Evolutionary conservation across 345 rosid genomes (phyloP).

Genomic region (Moricandia moricandioides): DNA sequence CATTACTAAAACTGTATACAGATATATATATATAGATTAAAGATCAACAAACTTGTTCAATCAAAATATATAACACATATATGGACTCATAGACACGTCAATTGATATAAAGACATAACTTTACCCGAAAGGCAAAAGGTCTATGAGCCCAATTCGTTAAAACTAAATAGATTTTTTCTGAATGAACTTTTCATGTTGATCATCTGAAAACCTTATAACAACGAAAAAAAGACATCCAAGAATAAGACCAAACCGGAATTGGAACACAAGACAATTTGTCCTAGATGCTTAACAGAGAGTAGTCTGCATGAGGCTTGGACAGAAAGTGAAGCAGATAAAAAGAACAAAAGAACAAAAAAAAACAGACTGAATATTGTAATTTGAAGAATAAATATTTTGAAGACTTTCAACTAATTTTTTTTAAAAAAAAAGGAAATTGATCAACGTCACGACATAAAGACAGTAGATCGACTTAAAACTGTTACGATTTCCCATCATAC

Average conservation of each 20-base stretch:
- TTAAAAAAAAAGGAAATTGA: background rate
- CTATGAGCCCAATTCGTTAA: background rate
- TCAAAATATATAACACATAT: conserved; percentile 1
- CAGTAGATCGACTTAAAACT: conserved; percentile 18
- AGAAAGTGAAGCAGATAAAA: background rate
- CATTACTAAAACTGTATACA: conserved; percentile 1
- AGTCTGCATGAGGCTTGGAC: background rate
- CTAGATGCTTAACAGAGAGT: background rate
- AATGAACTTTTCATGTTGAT: conserved; percentile 3
- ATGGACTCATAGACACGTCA: conserved; percentile 16
- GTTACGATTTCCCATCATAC: conserved; percentile 7
- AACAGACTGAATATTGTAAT: background rate
- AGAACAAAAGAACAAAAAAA: background rate
- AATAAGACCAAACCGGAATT: background rate
- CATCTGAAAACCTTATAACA: background rate
- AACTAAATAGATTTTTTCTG: background rate
- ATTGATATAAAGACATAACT: conserved; percentile 1
- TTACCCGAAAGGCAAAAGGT: conserved; percentile 14
- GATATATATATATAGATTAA: background rate
- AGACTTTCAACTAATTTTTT: background rate
- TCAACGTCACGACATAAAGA: conserved; percentile 19
- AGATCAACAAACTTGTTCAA: conserved; percentile 2
- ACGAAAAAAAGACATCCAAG: background rate
- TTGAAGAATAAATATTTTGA: background rate
- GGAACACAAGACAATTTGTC: background rate